Conservation (phyloP, 2,329 filamentous ascomycete genomes). For the Tolypocladium album region DNA sequence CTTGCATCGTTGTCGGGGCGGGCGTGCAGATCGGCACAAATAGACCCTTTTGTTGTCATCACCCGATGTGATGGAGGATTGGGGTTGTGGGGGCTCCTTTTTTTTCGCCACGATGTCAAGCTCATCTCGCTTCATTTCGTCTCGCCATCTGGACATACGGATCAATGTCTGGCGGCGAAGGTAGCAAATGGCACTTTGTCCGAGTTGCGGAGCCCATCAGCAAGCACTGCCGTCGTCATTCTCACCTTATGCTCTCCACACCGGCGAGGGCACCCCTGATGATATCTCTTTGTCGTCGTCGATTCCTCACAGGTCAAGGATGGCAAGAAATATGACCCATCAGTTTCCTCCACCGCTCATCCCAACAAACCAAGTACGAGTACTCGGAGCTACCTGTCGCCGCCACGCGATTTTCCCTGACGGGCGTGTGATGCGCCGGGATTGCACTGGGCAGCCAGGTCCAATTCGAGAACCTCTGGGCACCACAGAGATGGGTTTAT, state of each 20-base stretch:
- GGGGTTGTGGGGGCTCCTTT: background rate
- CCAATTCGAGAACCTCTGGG: background rate
- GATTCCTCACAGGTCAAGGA: background rate
- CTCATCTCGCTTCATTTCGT: background rate
- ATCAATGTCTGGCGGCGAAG: background rate
- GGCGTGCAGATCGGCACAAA: background rate
- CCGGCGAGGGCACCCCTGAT: background rate
- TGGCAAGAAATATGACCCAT: background rate
- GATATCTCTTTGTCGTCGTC: background rate
- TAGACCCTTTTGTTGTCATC: background rate
- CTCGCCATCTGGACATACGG: background rate
- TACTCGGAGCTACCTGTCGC: background rate
- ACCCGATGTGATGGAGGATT: background rate
- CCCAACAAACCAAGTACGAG: background rate
- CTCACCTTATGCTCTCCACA: background rate
- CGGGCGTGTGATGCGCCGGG: background rate
- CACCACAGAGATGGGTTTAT: too few species aligned
- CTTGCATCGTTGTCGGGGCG: background rate
- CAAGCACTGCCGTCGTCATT: background rate
- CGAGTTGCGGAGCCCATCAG: background rate
- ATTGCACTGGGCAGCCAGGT: background rate
- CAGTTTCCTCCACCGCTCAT: background rate
- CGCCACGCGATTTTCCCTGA: background rate
- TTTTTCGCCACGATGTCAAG: background rate
- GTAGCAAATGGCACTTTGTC: background rate